Evolutionary conservation across 371 early-diverging fungal genomes (phyloP), one percentile per base, ranked within the genome.

Genomic region (Chytridium lagenaria): DNA sequence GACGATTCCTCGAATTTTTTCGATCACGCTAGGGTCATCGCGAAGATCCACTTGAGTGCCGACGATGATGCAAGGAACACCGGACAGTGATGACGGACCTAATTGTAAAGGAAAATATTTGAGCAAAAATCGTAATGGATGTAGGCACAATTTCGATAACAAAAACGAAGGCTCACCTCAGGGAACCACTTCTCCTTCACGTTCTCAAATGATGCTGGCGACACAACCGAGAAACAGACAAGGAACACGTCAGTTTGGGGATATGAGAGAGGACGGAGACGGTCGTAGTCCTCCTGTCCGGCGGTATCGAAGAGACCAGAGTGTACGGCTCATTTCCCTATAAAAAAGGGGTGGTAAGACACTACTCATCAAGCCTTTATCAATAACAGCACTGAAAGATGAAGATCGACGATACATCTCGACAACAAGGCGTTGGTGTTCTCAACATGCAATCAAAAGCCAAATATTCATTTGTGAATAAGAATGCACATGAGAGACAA

Each of bases 61-160:
- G 12, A 98, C 98, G 80, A 98, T 91, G 75, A 98, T 81, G 79
- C 96, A 96, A 36, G 98, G 97, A 33, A 97, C 95, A 57, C 97
- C 96, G 98, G 98, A 82, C 97, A 97, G 80, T 97, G 97, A 79
- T 97, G 98, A 72, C 92, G 94, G 28, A 98, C 95, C 84, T 98
- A 92, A 93, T 76, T 38, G 2, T 22, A n/a, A n/a, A n/a, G n/a
- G n/a, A n/a, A n/a, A n/a, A n/a, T n/a, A n/a, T n/a, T n/a, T n/a
- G n/a, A n/a, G n/a, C n/a, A n/a, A n/a, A n/a, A n/a, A n/a, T n/a
- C n/a, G n/a, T n/a, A n/a, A n/a, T n/a, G n/a, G n/a, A n/a, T n/a
- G n/a, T n/a, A n/a, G n/a, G n/a, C n/a, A n/a, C 15, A 23, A 40
- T 37, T 12, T 38, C 44, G 19, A 44, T 16, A 61, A 38, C 36